Percentiles rank a stretch among this genome's conserved stretches.
phyloP scores from a whole-genome alignment of 2,329 filamentous ascomycete genomes.

The Monosporascus cannonballus region DNA sequence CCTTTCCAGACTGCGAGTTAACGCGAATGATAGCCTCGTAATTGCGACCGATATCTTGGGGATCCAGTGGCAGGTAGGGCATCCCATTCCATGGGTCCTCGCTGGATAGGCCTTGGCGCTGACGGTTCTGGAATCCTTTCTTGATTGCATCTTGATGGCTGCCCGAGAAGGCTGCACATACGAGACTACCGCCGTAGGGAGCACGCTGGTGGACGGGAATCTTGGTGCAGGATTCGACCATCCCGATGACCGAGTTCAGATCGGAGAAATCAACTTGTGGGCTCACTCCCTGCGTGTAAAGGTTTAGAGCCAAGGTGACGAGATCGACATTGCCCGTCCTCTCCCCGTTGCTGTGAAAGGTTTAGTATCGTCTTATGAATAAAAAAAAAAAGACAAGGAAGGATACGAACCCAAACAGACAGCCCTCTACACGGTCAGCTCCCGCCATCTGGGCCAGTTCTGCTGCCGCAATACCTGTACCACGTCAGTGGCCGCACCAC shows the following conservation, averaged over 20 bases:
- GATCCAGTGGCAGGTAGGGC: slow-evolving; percentile 89
- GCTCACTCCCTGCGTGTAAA: slow-evolving; percentile 88
- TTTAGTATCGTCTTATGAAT: too few relatives aligned
- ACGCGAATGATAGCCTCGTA: slow-evolving; percentile 98
- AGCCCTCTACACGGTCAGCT: slow-evolving; percentile 89
- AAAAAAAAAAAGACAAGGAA: too few relatives aligned
- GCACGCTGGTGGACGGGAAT: slow-evolving; percentile 86
- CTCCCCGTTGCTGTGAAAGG: slow-evolving; percentile 70
- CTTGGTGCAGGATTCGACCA: slow-evolving; percentile 90
- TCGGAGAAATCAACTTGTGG: slow-evolving; percentile 89
- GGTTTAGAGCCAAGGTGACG: slow-evolving; percentile 84
- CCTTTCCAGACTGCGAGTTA: slow-evolving; percentile 95
- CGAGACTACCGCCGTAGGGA: slow-evolving; percentile 84
- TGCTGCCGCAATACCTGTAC: slow-evolving; percentile 61
- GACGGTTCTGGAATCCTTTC: slow-evolving; percentile 74
- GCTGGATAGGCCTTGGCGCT: slow-evolving; percentile 49
- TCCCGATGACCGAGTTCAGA: slow-evolving; percentile 76
- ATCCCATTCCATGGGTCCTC: slow-evolving; percentile 69
- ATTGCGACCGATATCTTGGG: slow-evolving; percentile 84
- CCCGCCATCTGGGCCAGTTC: slow-evolving; percentile 96
- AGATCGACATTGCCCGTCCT: slow-evolving; percentile 93
- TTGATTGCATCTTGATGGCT: slow-evolving; percentile 96
- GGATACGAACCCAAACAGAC: slow-evolving; percentile 52
- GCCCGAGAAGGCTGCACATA: slow-evolving; percentile 88
- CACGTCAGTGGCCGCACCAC: too few relatives aligned